Evolutionary conservation across 352 stramenopile species (phyloP), one percentile per base, ranked within the genome.

Genomic region (Phytophthora podocarpi): DNA sequence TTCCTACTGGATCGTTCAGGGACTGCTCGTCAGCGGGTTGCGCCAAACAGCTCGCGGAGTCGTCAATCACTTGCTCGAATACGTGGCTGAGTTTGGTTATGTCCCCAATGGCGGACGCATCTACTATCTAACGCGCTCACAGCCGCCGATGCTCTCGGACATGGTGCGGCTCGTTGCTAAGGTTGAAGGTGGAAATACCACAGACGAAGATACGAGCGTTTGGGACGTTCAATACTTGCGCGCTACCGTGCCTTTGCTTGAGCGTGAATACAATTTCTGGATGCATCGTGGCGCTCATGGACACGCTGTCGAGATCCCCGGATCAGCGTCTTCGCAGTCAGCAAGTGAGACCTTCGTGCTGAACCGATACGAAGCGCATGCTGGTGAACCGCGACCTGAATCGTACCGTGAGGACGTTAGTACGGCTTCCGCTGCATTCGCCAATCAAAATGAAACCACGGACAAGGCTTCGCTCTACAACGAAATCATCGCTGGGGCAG

Each of bases 1-100:
- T 66, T 92, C 82, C 40, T 97, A 91, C 71, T 98, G 92, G 92
- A 97, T 97, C 45, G 78, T 97, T 7, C 61, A 91, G 31, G 90
- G 91, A 0, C 70, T 98, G 5, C 52, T 97, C 8, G 80, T 93
- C 12, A 94, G 85, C 45, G 68, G 72, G 21, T 84, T 97, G 82
- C 48, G 52, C 30, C 49, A 78, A 48, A 97, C 90, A 3, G 89
- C 90, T 7, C 69, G 76, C 20, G 85, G 82, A 2, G 66, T 97
- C 4, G 85, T 97, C 40, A 84, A 85, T 37, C 96, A 97, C 62
- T 60, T 98, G 40, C 71, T 97, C 4, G 80, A 95, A 58, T 92
- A 95, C 41, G 83, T 94, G 21, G 73, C 78, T 6, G 78, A 91
- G 41, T 95, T 92, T 64, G 90, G 89, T 6, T 96, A 93, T 34